Base-by-base conservation (phyloP, 331 rosid genomes). In the Pyracantha coccinea region DNA sequence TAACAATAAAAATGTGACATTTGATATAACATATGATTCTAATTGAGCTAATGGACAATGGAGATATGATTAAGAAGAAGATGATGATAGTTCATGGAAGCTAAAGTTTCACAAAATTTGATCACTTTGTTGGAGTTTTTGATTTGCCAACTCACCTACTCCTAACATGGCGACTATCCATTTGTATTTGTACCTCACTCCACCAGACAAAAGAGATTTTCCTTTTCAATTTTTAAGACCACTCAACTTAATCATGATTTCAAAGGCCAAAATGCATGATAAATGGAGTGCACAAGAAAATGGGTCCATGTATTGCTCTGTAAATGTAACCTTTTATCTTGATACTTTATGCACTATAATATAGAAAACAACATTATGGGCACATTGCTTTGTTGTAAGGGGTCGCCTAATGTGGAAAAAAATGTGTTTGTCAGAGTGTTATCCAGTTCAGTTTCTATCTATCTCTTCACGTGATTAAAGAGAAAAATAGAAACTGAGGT, bases 111-210 rank as follows among this genome's bases (percentile, higher is more conserved):
- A 27, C 68, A 60, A 23, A 60, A 21, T 25, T 4, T 5, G 10
- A 57, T n/a, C 20, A 55, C 53, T 13, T 53, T 52, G 21, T 52
- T 52, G 4, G 52, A 69, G 24, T 45, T 2, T n/a, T 62, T 14
- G 55, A 25, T 63, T 62, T 25, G 77, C 76, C 72, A 35, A 13
- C 44, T 53, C 59, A 63, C 45, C 60, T 1, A 20, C 72, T 31
- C 47, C 71, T 69, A 35, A 62, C 82, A 54, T 74, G 73, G 68
- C 76, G 73, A 77, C 75, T 19, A 47, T 62, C 15, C 41, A 27
- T 60, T 32, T 75, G 66, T 57, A 69, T 68, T 32, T 75, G 70
- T 57, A 69, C 60, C 75, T 61, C 33, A 5, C 12, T 20, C n/a
- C 28, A 68, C 47, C 71, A 23, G 71, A 66, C 67, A 41, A 66